Conservation (phyloP, 371 early-diverging fungal genomes). For the Synchytrium microbalum region DNA sequence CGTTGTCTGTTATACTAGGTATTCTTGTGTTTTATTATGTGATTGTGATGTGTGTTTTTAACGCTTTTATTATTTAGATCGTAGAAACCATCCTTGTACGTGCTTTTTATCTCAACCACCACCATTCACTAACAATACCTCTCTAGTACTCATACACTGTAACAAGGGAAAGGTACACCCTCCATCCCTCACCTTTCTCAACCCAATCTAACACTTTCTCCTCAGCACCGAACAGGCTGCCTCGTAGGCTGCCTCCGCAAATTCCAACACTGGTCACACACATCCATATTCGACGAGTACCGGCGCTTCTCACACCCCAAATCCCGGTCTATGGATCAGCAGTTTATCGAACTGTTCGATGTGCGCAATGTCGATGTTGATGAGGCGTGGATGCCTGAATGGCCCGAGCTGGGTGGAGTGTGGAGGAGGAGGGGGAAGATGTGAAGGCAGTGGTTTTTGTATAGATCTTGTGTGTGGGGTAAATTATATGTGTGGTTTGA, state of each 20-base stretch:
- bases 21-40: neutral
- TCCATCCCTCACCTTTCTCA: too few species aligned
- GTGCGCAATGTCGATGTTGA: slow-evolving; percentile 69
- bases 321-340: slow-evolving; percentile 91
- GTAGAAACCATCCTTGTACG: slow-evolving; percentile 73
- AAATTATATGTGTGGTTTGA: too few species aligned
- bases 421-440: too few species aligned
- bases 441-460: too few species aligned
- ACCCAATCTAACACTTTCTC: too few species aligned
- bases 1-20: slow-evolving; percentile 74
- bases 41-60: slow-evolving; percentile 2
- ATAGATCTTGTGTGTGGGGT: too few species aligned
- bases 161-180: slow-evolving; percentile 88
- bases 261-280: slow-evolving; percentile 87
- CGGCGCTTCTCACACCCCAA: slow-evolving; percentile 89
- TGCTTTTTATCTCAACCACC: neutral
- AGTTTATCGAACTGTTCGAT: slow-evolving; percentile 95
- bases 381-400: slow-evolving; percentile 57
- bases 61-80: slow-evolving; percentile 34
- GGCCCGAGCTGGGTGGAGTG: slow-evolving; percentile 69
- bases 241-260: slow-evolving; percentile 90
- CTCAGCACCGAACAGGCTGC: slow-evolving; percentile 89
- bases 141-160: slow-evolving; percentile 79
- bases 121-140: slow-evolving; percentile 3
- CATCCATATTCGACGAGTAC: slow-evolving; percentile 95